Conservation (phyloP, 2,329 filamentous ascomycete species). For the Fusarium sp. region DNA sequence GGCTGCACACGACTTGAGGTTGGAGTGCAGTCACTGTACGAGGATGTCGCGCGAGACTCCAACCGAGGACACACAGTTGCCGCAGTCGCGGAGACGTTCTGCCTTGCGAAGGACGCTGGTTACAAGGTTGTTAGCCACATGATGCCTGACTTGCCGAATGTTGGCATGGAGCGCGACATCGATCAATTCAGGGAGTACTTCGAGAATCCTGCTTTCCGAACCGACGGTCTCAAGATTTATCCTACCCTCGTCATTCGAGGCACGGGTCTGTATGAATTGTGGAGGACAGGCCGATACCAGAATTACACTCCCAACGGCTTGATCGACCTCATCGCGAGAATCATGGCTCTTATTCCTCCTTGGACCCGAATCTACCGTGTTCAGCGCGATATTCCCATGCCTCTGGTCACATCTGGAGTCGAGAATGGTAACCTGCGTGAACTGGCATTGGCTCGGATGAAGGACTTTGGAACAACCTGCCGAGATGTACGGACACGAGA, state of each 20-base stretch:
- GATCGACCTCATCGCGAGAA: constrained; percentile 95
- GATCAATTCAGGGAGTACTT: constrained; percentile 99
- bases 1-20: constrained; percentile 95
- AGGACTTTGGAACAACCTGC: constrained; percentile 97
- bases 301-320: constrained; percentile 98
- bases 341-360: constrained; percentile 90
- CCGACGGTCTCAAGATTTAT: constrained; percentile 97
- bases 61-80: constrained; percentile 97
- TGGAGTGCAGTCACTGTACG: constrained; percentile 95
- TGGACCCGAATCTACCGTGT: constrained; percentile 99
- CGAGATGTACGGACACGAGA: constrained; percentile 96
- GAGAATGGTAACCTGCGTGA: constrained; percentile 98
- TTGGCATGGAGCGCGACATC: constrained; percentile 96
- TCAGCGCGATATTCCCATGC: constrained; percentile 99
- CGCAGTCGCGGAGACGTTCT: constrained; percentile 95
- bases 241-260: constrained; percentile 96
- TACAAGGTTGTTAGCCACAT: constrained; percentile 99
- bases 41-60: constrained; percentile 97
- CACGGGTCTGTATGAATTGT: constrained; percentile 95
- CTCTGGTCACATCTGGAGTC: constrained; percentile 95
- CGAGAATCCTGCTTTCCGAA: constrained; percentile 93
- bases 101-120: constrained; percentile 94
- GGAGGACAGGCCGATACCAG: constrained; percentile 96
- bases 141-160: constrained; percentile 99
- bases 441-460: constrained; percentile 95